Conservation (phyloP, 306 rosid species). For the Sophora flavescens region DNA sequence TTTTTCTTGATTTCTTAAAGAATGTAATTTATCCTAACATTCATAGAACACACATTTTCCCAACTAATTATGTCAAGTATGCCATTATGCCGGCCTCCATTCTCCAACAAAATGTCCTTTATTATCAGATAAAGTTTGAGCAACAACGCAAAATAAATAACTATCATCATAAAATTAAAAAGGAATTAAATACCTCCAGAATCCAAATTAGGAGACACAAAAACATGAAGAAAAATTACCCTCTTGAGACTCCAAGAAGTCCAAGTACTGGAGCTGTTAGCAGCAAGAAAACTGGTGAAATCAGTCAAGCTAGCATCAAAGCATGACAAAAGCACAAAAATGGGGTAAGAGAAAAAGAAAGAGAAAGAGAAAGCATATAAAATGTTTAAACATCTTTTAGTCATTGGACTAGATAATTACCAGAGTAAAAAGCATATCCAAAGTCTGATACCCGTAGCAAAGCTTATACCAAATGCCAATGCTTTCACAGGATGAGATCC, state of each 20-base stretch:
- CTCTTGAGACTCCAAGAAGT: slow-evolving; percentile 87
- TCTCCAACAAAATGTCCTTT: background rate
- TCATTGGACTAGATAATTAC: slow-evolving; percentile 51
- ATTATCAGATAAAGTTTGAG: background rate
- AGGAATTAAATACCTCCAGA: slow-evolving; percentile 72
- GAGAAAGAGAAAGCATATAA: slow-evolving; percentile 16
- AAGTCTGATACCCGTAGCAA: slow-evolving; percentile 92
- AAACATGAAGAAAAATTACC: slow-evolving; percentile 88
- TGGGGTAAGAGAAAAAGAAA: background rate
- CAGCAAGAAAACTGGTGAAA: slow-evolving; percentile 71
- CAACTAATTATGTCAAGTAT: background rate
- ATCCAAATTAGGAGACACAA: slow-evolving; percentile 78
- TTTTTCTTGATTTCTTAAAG: too few species aligned
- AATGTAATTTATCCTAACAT: too few species aligned
- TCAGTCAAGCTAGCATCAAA: slow-evolving; percentile 68
- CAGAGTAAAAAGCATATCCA: slow-evolving; percentile 90
- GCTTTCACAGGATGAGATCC: slow-evolving; percentile 96
- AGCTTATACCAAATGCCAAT: slow-evolving; percentile 90
- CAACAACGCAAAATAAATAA: slow-evolving; percentile 2
- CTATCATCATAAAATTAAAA: slow-evolving; percentile 14
- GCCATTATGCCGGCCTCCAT: background rate
- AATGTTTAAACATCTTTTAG: slow-evolving; percentile 29
- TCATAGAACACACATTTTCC: background rate
- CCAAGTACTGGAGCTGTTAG: slow-evolving; percentile 78
- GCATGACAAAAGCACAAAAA: slow-evolving; percentile 35